A percentile compares a stretch with the other conserved stretches of the same genome.
Evolutionary conservation across 139 green algal species (phyloP).

Genomic region (Tetraselmis chui): DNA sequence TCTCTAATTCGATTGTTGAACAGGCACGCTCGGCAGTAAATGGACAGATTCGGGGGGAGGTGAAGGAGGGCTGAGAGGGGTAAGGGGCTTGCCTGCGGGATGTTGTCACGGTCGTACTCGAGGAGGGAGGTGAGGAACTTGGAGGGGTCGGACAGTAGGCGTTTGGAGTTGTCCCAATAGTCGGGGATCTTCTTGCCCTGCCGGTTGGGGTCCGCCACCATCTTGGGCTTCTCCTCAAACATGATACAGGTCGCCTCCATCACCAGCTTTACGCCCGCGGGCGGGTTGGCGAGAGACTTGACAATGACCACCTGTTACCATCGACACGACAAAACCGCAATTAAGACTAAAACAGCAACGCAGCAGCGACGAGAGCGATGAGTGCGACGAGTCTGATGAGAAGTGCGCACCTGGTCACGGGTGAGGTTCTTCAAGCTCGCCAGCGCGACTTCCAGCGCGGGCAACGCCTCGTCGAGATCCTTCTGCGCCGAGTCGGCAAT

Average conservation of each 20-base stretch:
- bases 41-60: too few relatives aligned
- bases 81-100: too few relatives aligned
- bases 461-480: constrained; percentile 38
- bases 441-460: constrained; percentile 54
- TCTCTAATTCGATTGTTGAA: too few relatives aligned
- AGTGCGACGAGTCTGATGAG: too few relatives aligned
- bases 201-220: constrained; percentile 67
- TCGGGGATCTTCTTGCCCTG: constrained; percentile 69
- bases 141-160: constrained; percentile 60
- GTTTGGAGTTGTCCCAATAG: constrained; percentile 73
- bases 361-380: too few relatives aligned
- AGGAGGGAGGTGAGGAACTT: constrained; percentile 73
- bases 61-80: too few relatives aligned
- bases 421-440: constrained; percentile 59
- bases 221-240: constrained; percentile 79
- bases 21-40: too few relatives aligned
- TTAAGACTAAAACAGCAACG: too few relatives aligned
- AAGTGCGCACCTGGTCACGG: not conserved
- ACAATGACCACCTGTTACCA: constrained; percentile 74
- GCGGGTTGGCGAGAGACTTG: constrained; percentile 64
- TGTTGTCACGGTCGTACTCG: constrained; percentile 80
- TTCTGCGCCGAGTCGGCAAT: constrained; percentile 30
- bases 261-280: constrained; percentile 60
- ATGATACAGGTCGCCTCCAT: constrained; percentile 82
- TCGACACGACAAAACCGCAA: too few relatives aligned